phyloP scores from a whole-genome alignment of 768 basidiomycete species.

The Pleurotus tuber-regium region DNA sequence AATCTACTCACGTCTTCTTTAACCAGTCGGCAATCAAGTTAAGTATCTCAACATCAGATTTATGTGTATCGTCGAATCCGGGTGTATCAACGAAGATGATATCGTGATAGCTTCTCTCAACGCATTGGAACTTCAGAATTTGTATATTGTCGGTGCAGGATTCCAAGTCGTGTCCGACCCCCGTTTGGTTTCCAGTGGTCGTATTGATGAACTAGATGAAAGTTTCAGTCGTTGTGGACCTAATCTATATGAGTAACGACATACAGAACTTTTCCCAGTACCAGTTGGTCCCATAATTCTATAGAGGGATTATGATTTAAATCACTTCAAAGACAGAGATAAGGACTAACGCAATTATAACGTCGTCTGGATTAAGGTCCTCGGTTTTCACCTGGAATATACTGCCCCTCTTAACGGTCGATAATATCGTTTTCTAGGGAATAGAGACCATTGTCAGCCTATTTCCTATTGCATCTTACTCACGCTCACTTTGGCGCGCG shows the following conservation, averaged over 20 bases:
- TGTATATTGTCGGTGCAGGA: constrained; percentile 32
- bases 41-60: constrained; percentile 12
- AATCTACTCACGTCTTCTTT: constrained; percentile 12
- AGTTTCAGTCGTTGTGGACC: not conserved
- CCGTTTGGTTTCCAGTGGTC: constrained; percentile 27
- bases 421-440: not conserved
- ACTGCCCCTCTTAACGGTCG: not conserved
- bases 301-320: not conserved
- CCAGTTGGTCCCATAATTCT: constrained; percentile 26
- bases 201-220: constrained; percentile 34
- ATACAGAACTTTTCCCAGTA: constrained; percentile 20
- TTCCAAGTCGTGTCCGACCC: constrained; percentile 30
- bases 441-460: not conserved
- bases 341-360: constrained; percentile 10
- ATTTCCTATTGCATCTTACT: not conserved
- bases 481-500: not conserved
- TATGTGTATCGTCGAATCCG: constrained; percentile 18
- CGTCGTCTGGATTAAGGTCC: constrained; percentile 5
- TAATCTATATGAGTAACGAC: not conserved
- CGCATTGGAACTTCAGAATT: not conserved
- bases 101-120: constrained; percentile 4
- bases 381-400: not conserved
- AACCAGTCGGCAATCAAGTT: constrained; percentile 15
- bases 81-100: constrained; percentile 19
- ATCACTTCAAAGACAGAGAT: no score